Conservation (phyloP, 2,329 filamentous ascomycete species). For the Phialocephala sp. region DNA sequence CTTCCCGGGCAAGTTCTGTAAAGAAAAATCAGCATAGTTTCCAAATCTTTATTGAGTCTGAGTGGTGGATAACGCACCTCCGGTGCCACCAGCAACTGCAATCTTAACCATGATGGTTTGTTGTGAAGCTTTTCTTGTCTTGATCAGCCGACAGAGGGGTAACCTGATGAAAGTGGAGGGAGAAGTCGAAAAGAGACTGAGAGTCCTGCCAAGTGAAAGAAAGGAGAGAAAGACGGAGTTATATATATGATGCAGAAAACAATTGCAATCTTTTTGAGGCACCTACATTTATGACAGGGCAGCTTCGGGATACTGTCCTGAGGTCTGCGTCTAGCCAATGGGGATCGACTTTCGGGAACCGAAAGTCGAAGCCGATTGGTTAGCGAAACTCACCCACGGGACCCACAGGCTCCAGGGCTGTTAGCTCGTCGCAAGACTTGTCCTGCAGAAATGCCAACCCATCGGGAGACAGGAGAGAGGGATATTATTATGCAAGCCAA, state of each 20-base stretch:
- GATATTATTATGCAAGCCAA: too few species aligned
- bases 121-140: background rate
- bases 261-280: too few species aligned
- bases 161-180: background rate
- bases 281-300: background rate
- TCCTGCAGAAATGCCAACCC: too few species aligned
- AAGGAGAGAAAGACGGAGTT: background rate
- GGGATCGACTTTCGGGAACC: slow-evolving; percentile 27
- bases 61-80: slow-evolving; percentile 42
- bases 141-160: background rate
- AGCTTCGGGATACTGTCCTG: background rate
- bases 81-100: slow-evolving; percentile 51
- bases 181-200: background rate
- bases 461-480: too few species aligned
- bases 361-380: slow-evolving; percentile 18
- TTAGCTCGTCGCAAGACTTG: too few species aligned
- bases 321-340: slow-evolving; percentile 18
- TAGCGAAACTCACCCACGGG: background rate
- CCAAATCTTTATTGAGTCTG: background rate
- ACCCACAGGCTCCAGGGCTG: too few species aligned
- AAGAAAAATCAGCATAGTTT: background rate
- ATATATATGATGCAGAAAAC: background rate
- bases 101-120: slow-evolving; percentile 50
- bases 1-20: slow-evolving; percentile 57
- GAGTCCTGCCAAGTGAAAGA: background rate